Conservation (phyloP, 108 stramenopile genomes). For the Nitzschia inconspicua region DNA sequence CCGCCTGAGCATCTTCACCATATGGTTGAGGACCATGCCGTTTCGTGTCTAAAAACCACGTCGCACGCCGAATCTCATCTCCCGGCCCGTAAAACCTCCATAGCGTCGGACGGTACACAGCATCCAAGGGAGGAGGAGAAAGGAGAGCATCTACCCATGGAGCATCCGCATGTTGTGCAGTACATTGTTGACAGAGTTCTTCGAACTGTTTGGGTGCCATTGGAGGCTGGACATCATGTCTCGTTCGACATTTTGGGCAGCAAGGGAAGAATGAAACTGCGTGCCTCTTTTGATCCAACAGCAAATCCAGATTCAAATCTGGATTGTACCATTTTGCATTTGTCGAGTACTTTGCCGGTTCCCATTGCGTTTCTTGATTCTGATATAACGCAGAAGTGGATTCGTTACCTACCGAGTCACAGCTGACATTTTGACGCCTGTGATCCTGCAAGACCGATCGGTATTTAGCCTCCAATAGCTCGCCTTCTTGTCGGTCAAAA, state of each 20-base stretch:
- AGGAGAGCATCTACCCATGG: slow-evolving; percentile 21
- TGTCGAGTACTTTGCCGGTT: slow-evolving; percentile 24
- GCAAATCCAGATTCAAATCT: slow-evolving; percentile 38
- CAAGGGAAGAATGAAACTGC: slow-evolving; percentile 45
- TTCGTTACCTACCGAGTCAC: background rate
- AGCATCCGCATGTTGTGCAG: slow-evolving; percentile 4
- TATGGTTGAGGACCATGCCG: slow-evolving; percentile 64
- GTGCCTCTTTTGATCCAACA: slow-evolving; percentile 62
- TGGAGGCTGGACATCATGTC: slow-evolving; percentile 13
- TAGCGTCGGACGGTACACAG: slow-evolving; percentile 50
- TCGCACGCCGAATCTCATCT: slow-evolving; percentile 47
- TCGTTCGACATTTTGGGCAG: slow-evolving; percentile 43
- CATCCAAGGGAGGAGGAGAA: slow-evolving; percentile 33
- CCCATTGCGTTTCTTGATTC: slow-evolving; percentile 1
- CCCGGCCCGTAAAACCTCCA: slow-evolving; percentile 69
- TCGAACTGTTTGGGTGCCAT: slow-evolving; percentile 1
- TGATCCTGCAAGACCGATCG: slow-evolving; percentile 1
- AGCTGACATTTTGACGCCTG: background rate
- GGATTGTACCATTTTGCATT: slow-evolving; percentile 61
- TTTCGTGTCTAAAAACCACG: slow-evolving; percentile 63
- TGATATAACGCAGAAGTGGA: no score
- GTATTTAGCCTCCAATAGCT: slow-evolving; percentile 36
- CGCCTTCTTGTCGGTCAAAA: slow-evolving; percentile 31
- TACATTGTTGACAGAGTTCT: slow-evolving; percentile 25
- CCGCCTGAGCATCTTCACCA: slow-evolving; percentile 40